These are phyloP conservation scores for Phialophora chinensis DNA, from an alignment of 2,329 filamentous ascomycete species.

Conservation along the genomic window DNA sequence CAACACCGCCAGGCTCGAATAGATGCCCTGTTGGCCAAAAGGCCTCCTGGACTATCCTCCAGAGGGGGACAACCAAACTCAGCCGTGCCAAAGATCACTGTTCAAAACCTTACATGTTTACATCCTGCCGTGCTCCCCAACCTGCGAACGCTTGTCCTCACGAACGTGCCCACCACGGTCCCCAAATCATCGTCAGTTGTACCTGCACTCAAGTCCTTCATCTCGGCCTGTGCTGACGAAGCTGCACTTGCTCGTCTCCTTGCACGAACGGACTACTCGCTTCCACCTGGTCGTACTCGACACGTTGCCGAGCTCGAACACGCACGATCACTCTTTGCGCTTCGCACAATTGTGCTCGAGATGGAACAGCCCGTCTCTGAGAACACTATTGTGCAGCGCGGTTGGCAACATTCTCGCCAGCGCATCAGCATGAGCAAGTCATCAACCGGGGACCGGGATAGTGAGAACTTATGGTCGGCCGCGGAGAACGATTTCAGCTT, in stretches of 20 bases:
- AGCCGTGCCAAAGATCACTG: constrained; percentile 40
- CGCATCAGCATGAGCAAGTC: constrained; percentile 58
- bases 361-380: constrained; percentile 47
- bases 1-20: constrained; percentile 44
- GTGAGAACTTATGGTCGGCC: constrained; percentile 65
- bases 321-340: constrained; percentile 59
- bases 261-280: constrained; percentile 62
- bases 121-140: constrained; percentile 63
- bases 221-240: constrained; percentile 64
- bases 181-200: constrained; percentile 50
- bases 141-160: constrained; percentile 61
- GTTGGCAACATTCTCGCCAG: constrained; percentile 52
- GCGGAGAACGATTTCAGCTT: constrained; percentile 66
- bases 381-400: constrained; percentile 18
- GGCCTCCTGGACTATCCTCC: constrained; percentile 42
- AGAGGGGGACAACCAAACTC: constrained; percentile 15
- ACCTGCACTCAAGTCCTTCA: constrained; percentile 58
- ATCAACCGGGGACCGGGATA: constrained; percentile 64
- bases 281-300: constrained; percentile 63
- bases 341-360: constrained; percentile 63
- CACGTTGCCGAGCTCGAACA: constrained; percentile 56
- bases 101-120: constrained; percentile 47
- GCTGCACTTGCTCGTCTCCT: constrained; percentile 58
- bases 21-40: constrained; percentile 47
- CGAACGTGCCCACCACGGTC: constrained; percentile 59